Percentiles rank a stretch among this genome's conserved stretches.
Evolutionary conservation across 2,329 filamentous ascomycete species (phyloP).

Genomic region (Orbilia quercus): DNA sequence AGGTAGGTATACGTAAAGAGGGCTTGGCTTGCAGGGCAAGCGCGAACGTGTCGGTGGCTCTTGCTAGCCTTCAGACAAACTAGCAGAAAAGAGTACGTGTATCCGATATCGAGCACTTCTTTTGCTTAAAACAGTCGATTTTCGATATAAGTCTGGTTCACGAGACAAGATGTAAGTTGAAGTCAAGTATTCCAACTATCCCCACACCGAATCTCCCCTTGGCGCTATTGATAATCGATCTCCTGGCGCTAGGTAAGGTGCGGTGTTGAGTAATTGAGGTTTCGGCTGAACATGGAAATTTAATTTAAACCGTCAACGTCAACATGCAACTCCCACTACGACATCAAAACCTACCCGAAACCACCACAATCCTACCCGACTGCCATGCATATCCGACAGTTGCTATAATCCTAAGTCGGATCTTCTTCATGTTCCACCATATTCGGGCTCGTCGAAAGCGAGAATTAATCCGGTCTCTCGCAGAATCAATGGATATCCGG

Average conservation of each 20-base stretch:
- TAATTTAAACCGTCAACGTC: background rate
- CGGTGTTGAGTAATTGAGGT: slow-evolving; percentile 25
- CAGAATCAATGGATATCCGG: slow-evolving; percentile 37
- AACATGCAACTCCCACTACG: too few relatives aligned
- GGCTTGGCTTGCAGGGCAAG: slow-evolving; percentile 30
- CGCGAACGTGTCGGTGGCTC: slow-evolving; percentile 37
- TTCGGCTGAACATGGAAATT: background rate
- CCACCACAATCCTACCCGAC: background rate
- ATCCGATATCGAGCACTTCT: slow-evolving; percentile 23
- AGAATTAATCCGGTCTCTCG: slow-evolving; percentile 27
- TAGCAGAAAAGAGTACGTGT: slow-evolving; percentile 41
- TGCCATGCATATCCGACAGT: background rate
- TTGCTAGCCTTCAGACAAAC: slow-evolving; percentile 34
- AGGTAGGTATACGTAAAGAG: slow-evolving; percentile 50
- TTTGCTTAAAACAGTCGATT: background rate
- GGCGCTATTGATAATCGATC: slow-evolving; percentile 7
- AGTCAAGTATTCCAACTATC: slow-evolving; percentile 1
- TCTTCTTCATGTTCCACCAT: slow-evolving; percentile 53
- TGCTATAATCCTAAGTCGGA: slow-evolving; percentile 32
- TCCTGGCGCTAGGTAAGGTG: slow-evolving; percentile 2
- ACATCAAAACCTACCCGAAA: background rate
- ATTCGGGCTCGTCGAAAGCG: slow-evolving; percentile 44
- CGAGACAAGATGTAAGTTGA: too few relatives aligned
- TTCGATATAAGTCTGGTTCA: too few relatives aligned
- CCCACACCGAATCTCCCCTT: background rate